Evolutionary conservation across 441 rosid species (phyloP).

Genomic region (Adansonia grandidieri): DNA sequence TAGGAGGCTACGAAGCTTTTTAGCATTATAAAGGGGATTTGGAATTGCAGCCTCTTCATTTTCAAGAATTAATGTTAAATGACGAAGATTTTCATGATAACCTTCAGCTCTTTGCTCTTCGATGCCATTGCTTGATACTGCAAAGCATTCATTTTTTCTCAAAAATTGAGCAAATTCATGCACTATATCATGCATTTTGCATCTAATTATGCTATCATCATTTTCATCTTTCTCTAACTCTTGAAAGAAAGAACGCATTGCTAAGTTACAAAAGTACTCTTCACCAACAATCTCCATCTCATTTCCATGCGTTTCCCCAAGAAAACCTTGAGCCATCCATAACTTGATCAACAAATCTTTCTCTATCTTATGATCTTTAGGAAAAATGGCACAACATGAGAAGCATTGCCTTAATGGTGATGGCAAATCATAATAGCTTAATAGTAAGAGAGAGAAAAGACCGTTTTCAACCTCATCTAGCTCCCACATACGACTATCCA

Average conservation of each 20-base stretch:
- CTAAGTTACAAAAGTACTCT: slow-evolving; percentile 20
- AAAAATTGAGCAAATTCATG: slow-evolving; percentile 19
- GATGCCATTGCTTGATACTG: not conserved
- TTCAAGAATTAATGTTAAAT: not conserved
- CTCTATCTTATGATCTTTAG: slow-evolving; percentile 15
- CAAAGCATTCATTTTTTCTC: not conserved
- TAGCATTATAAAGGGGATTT: not conserved
- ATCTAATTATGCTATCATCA: not conserved
- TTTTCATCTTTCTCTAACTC: not conserved
- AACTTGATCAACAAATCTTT: slow-evolving; percentile 15
- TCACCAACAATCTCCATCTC: not conserved
- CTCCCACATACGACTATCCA: slow-evolving; percentile 14
- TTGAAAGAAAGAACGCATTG: slow-evolving; percentile 17
- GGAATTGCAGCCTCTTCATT: not conserved
- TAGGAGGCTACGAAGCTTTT: slow-evolving; percentile 10
- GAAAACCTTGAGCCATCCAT: slow-evolving; percentile 35
- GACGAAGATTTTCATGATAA: not conserved
- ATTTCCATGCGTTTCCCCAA: not conserved
- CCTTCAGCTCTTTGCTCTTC: not conserved
- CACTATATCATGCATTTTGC: slow-evolving; percentile 27
- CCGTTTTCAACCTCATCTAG: slow-evolving; percentile 11
- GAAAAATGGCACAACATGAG: slow-evolving; percentile 20
- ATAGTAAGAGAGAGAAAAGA: slow-evolving; percentile 17
- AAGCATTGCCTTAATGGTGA: slow-evolving; percentile 21
- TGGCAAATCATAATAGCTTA: slow-evolving; percentile 26